Percentiles rank a stretch among this genome's conserved stretches.
Evolutionary conservation across 2,329 filamentous ascomycete species (phyloP).

Genomic region (Botrytis hyacinthi): DNA sequence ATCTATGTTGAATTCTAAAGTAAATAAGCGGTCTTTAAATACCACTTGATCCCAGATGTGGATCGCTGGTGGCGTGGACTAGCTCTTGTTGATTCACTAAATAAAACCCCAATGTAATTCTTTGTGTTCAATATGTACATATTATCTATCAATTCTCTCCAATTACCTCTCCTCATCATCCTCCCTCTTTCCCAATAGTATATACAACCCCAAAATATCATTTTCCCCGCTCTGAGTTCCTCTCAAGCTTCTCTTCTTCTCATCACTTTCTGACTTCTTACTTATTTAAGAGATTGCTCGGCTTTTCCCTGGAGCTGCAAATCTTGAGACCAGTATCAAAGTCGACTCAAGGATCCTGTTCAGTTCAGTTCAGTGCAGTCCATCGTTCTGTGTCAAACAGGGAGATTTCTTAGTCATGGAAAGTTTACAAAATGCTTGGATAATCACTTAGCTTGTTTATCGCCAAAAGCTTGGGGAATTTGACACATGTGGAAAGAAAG

Average conservation of each 20-base stretch:
- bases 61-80: not conserved
- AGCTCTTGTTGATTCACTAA: not conserved
- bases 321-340: not conserved
- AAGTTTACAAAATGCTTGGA: too few species aligned
- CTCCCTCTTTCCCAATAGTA: not conserved
- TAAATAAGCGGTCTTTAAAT: not conserved
- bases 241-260: not conserved
- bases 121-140: not conserved
- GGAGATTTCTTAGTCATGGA: not conserved
- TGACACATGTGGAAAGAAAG: too few species aligned
- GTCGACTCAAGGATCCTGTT: not conserved
- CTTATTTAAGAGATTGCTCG: not conserved
- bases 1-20: not conserved
- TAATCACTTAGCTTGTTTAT: too few species aligned
- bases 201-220: not conserved
- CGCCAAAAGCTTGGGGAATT: rapidly evolving
- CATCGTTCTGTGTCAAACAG: not conserved
- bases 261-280: not conserved
- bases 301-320: not conserved
- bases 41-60: not conserved
- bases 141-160: rapidly evolving
- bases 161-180: not conserved
- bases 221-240: not conserved
- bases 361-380: not conserved
- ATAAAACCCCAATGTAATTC: not conserved